These are phyloP conservation scores for Aleurites moluccanus DNA, from an alignment of 441 rosid species.

Conservation along the genomic window DNA sequence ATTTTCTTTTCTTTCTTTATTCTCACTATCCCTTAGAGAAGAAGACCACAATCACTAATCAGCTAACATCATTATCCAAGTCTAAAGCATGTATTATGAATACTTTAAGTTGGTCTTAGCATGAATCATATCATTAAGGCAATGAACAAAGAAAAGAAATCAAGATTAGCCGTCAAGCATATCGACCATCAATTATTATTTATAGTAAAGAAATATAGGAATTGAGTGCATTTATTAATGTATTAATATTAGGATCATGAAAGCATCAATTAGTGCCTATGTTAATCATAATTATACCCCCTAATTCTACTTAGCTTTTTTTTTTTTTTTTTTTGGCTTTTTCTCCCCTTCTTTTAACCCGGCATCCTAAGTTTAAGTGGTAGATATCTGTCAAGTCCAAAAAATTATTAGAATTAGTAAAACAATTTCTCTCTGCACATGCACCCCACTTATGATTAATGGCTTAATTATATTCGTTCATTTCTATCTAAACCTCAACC, in stretches of 20 bases:
- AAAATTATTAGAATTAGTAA: background rate
- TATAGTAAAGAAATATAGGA: conserved; percentile 9
- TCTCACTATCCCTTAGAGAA: background rate
- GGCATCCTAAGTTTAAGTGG: conserved; percentile 20
- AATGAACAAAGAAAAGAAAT: conserved; percentile 17
- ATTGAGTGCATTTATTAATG: conserved; percentile 11
- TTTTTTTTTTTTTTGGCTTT: too few species aligned
- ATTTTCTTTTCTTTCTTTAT: background rate
- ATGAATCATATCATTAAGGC: conserved; percentile 23
- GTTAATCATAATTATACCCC: conserved; percentile 30
- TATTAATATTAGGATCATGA: conserved; percentile 15
- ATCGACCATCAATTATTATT: conserved; percentile 14
- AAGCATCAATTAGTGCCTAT: conserved; percentile 36
- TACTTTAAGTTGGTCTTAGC: conserved; percentile 14
- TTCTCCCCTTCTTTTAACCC: background rate
- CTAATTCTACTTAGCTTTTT: conserved; percentile 19
- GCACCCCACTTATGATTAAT: conserved; percentile 16
- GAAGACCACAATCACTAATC: background rate
- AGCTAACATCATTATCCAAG: background rate
- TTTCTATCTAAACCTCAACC: background rate
- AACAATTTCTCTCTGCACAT: conserved; percentile 16
- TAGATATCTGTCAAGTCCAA: background rate
- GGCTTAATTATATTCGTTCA: background rate
- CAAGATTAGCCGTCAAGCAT: conserved; percentile 21
- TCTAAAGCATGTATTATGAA: conserved; percentile 11